phyloP scores from a whole-genome alignment of 1,284 basidiomycete species.

The Rhodotorula sp. region DNA sequence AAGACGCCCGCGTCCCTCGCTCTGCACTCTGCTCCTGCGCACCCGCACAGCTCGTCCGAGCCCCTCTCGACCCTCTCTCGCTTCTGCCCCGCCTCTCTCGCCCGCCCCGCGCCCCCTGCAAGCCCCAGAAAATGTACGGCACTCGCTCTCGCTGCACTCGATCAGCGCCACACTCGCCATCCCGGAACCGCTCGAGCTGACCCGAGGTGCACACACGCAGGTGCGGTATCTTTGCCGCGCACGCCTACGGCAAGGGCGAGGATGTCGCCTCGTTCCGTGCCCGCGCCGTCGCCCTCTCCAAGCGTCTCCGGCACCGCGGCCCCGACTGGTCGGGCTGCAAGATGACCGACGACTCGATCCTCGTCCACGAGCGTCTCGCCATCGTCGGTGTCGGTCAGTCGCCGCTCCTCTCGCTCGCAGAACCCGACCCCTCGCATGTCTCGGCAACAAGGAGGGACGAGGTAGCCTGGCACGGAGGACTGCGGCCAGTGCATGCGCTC shows the following conservation, averaged over 20 bases:
- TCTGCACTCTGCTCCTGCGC: neutral
- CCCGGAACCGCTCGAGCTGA: neutral
- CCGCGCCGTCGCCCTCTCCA: constrained; percentile 58
- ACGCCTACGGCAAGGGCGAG: constrained; percentile 29
- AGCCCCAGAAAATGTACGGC: neutral
- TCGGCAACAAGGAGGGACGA: neutral
- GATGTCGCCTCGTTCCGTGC: constrained; percentile 38
- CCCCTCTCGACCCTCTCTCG: neutral
- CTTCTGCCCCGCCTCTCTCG: neutral
- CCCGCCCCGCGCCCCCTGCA: neutral
- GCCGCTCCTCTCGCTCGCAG: neutral
- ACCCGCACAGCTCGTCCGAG: neutral
- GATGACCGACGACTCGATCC: constrained; percentile 73
- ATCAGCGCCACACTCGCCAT: neutral
- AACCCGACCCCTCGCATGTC: neutral
- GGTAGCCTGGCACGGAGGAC: too few relatives aligned
- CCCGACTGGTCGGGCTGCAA: constrained; percentile 96
- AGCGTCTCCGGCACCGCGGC: constrained; percentile 85
- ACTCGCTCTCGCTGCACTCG: neutral
- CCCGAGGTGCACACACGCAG: neutral
- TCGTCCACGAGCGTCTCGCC: constrained; percentile 65
- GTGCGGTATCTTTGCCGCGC: constrained; percentile 43
- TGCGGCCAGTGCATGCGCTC: neutral
- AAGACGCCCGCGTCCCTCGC: neutral
- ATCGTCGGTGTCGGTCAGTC: constrained; percentile 89